These are phyloP conservation scores for Xylaria sp. DNA, from an alignment of 2,329 filamentous ascomycete genomes.

Conservation along the genomic window DNA sequence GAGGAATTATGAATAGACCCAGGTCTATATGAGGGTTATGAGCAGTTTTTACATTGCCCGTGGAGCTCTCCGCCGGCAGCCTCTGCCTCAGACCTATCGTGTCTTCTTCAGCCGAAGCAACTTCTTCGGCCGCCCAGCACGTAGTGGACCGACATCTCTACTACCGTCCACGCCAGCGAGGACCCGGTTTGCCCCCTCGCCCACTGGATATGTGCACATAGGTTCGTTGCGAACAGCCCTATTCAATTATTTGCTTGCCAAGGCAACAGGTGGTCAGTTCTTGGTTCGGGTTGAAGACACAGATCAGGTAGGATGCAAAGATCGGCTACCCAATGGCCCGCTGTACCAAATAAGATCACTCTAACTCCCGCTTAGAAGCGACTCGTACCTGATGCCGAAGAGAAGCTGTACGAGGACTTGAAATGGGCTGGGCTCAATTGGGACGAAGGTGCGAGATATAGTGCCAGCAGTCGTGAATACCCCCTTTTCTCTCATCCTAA, in stretches of 20 bases:
- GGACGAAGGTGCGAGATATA: conserved; percentile 78
- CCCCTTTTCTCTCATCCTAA: conserved; percentile 32
- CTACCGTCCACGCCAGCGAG: conserved; percentile 70
- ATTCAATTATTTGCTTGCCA: conserved; percentile 95
- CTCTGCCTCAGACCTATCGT: conserved; percentile 33
- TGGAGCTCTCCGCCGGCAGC: conserved; percentile 40
- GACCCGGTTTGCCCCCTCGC: conserved; percentile 94
- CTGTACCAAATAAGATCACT: background rate
- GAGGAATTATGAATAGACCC: conserved; percentile 26
- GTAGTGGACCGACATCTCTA: conserved; percentile 39
- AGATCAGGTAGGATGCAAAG: conserved; percentile 73
- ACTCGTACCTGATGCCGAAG: conserved; percentile 82
- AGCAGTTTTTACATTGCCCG: conserved; percentile 42
- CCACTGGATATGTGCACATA: conserved; percentile 92
- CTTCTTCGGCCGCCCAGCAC: conserved; percentile 45
- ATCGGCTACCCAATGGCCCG: background rate
- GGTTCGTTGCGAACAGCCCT: conserved; percentile 91
- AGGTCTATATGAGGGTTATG: conserved; percentile 37
- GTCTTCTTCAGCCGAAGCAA: conserved; percentile 45
- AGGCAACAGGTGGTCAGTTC: conserved; percentile 88
- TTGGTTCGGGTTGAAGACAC: conserved; percentile 94
- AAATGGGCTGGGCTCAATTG: conserved; percentile 89
- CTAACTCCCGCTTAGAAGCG: conserved; percentile 69
- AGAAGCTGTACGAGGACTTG: conserved; percentile 80
- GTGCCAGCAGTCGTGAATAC: background rate